Conservation (phyloP, 2,329 filamentous ascomycete genomes). For the Ophiocordyceps camponoti-rufipedis region DNA sequence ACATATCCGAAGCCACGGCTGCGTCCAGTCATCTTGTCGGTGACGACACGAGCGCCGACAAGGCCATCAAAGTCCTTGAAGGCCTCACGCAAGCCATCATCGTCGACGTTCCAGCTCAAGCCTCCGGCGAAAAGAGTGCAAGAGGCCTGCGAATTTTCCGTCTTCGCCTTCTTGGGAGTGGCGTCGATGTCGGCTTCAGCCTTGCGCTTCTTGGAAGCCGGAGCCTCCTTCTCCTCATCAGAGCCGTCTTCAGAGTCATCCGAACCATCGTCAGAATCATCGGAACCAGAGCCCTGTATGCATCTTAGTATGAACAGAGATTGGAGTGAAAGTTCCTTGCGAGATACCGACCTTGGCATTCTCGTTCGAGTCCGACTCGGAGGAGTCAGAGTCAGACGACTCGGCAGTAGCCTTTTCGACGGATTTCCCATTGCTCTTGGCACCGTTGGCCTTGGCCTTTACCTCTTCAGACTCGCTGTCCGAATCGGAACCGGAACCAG, state of each 20-base stretch:
- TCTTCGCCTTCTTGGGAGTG: conserved; percentile 50
- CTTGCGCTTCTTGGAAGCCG: conserved; percentile 28
- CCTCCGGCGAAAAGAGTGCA: conserved; percentile 74
- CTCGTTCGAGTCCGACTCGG: conserved; percentile 15
- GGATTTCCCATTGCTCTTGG: conserved; percentile 10
- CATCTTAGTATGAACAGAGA: conserved; percentile 8
- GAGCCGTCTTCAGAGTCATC: conserved; percentile 16
- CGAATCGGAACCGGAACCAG: conserved; percentile 18
- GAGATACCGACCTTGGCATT: conserved; percentile 10
- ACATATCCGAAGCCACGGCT: conserved; percentile 91
- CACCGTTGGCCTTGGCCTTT: conserved; percentile 7
- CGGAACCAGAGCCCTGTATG: background rate
- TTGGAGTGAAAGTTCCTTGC: conserved; percentile 8
- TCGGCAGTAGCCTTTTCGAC: conserved; percentile 15
- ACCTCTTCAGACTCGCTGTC: conserved; percentile 20
- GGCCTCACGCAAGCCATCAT: conserved; percentile 61
- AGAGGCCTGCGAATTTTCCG: conserved; percentile 23
- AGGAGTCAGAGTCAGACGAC: conserved; percentile 13
- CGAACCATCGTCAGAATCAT: conserved; percentile 11
- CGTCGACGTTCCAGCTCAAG: conserved; percentile 80
- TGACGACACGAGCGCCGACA: conserved; percentile 59
- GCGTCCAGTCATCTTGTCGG: conserved; percentile 60
- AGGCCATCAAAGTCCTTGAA: conserved; percentile 68
- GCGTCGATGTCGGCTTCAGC: conserved; percentile 29
- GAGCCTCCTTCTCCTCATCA: conserved; percentile 16